phyloP scores from a whole-genome alignment of 805 yeast species.

The Ogataea saltuana region DNA sequence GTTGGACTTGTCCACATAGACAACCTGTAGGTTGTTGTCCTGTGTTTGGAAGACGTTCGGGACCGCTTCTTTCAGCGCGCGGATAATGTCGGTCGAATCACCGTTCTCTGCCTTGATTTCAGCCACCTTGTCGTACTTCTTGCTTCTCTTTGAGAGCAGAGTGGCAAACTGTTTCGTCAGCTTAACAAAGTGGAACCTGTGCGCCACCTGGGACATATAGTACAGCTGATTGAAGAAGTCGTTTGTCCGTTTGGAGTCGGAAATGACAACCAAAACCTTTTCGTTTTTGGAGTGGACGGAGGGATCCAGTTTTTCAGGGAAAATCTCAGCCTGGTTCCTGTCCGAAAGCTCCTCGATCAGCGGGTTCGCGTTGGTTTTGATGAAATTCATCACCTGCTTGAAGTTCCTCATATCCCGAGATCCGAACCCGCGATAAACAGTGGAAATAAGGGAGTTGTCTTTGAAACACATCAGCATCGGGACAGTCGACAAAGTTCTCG shows the following conservation, averaged over 20 bases:
- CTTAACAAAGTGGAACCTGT: conserved; percentile 43
- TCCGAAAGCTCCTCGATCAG: conserved; percentile 53
- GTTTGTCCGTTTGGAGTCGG: conserved; percentile 42
- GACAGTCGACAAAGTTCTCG: conserved; percentile 55
- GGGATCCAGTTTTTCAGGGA: conserved; percentile 31
- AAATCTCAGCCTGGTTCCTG: conserved; percentile 36
- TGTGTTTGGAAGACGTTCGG: conserved; percentile 36
- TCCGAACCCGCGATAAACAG: conserved; percentile 59
- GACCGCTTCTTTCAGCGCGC: conserved; percentile 53
- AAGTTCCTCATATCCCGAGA: conserved; percentile 62
- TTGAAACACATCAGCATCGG: conserved; percentile 66
- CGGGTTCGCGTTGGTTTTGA: conserved; percentile 51
- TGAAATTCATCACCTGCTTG: conserved; percentile 49
- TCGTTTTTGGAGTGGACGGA: conserved; percentile 38
- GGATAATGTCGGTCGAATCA: conserved; percentile 43
- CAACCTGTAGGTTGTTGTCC: conserved; percentile 43
- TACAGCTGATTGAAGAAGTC: conserved; percentile 24
- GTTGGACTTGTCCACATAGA: conserved; percentile 50
- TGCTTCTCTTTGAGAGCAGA: conserved; percentile 30
- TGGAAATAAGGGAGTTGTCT: conserved; percentile 53
- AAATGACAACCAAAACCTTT: conserved; percentile 48
- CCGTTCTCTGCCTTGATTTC: conserved; percentile 46
- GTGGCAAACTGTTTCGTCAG: conserved; percentile 39
- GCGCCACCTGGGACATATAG: conserved; percentile 44
- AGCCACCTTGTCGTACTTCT: conserved; percentile 46